Conservation (phyloP, 805 yeast genomes). For the Schizosaccharomyces octosporus region DNA sequence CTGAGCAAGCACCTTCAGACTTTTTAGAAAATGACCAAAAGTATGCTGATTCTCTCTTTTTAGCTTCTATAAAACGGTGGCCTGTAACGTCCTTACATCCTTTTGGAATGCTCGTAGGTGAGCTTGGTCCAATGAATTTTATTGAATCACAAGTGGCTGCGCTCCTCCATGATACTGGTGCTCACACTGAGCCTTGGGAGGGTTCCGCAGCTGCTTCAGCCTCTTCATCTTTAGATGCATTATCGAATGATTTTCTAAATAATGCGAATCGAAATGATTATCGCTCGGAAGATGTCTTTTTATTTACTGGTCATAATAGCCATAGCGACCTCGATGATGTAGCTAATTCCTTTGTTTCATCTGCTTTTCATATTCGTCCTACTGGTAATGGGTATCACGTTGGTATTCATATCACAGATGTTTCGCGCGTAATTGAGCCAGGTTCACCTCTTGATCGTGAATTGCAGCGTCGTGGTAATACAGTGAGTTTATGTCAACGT, state of each 20-base stretch:
- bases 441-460: constrained; percentile 67
- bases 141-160: constrained; percentile 64
- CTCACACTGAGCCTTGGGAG: constrained; percentile 18
- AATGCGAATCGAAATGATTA: constrained; percentile 2
- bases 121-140: constrained; percentile 60
- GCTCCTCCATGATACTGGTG: constrained; percentile 45
- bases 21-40: constrained; percentile 77
- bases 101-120: constrained; percentile 76
- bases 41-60: constrained; percentile 60
- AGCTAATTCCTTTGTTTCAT: not conserved
- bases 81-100: constrained; percentile 97
- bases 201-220: constrained; percentile 15
- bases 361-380: not conserved
- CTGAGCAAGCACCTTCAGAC: constrained; percentile 91
- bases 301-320: constrained; percentile 3
- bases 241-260: constrained; percentile 9
- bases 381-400: constrained; percentile 24
- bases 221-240: constrained; percentile 14
- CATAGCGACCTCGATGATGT: not conserved
- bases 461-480: constrained; percentile 69
- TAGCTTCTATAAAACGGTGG: constrained; percentile 94
- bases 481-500: constrained; percentile 68
- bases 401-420: constrained; percentile 71
- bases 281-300: constrained; percentile 2
- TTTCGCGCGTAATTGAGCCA: constrained; percentile 41